A percentile compares a stretch with the other conserved stretches of the same genome.
Conservation (phyloP, 2,329 filamentous ascomycete species). For the Fonsecaea multimorphosa region DNA sequence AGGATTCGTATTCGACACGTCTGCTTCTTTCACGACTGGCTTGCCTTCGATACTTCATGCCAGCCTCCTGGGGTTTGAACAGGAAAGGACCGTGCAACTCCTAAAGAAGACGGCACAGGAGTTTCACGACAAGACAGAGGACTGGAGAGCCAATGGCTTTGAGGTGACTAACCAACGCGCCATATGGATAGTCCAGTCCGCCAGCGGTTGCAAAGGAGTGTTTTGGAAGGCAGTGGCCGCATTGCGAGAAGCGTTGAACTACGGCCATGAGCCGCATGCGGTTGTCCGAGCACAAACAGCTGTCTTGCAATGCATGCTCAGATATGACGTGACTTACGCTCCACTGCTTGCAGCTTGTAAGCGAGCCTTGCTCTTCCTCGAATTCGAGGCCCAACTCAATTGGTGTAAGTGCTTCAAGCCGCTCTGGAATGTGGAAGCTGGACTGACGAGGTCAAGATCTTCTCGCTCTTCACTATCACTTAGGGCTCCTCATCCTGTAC, state of each 20-base stretch:
- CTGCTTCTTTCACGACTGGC: not conserved
- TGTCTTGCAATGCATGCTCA: not conserved
- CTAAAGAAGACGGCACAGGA: not conserved
- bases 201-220: slow-evolving; percentile 3
- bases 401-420: slow-evolving; percentile 9
- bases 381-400: slow-evolving; percentile 2
- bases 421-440: too few relatives aligned
- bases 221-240: slow-evolving; percentile 6
- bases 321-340: slow-evolving; percentile 10
- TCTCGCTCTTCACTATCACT: slow-evolving; percentile 7
- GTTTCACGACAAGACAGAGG: slow-evolving; percentile 5
- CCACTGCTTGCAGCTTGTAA: not conserved
- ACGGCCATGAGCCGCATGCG: not conserved
- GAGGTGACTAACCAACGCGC: not conserved
- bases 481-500: not conserved
- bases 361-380: not conserved
- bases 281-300: not conserved
- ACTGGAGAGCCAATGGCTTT: slow-evolving; percentile 3
- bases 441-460: not conserved
- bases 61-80: not conserved
- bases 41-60: not conserved
- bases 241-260: not conserved
- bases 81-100: not conserved
- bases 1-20: slow-evolving; percentile 4
- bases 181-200: slow-evolving; percentile 4